Percentiles rank a stretch among this genome's conserved stretches.
phyloP scores from a whole-genome alignment of 1,139 yeast species.

The Taphrina confusa region DNA sequence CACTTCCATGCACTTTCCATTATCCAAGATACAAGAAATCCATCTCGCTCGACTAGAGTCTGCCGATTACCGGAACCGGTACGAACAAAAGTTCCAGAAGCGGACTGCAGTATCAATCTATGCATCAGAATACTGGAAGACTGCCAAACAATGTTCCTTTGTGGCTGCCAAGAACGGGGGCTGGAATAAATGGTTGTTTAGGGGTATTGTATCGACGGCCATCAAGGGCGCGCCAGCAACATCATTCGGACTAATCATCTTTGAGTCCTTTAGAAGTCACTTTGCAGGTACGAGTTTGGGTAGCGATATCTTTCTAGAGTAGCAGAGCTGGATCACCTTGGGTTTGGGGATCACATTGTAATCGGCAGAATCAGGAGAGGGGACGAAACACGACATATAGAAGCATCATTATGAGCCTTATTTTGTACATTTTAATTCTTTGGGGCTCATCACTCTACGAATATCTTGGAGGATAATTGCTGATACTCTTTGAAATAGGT shows the following conservation, averaged over 20 bases:
- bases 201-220: slow-evolving; percentile 74
- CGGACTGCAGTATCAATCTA: slow-evolving; percentile 37
- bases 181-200: slow-evolving; percentile 60
- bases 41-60: slow-evolving; percentile 80
- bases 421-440: not conserved
- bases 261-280: slow-evolving; percentile 73
- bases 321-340: not conserved
- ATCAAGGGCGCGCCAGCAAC: slow-evolving; percentile 82
- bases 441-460: slow-evolving; percentile 34
- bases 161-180: slow-evolving; percentile 37
- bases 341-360: too few species aligned
- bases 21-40: slow-evolving; percentile 73
- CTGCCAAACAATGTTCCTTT: slow-evolving; percentile 38
- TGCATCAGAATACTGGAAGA: slow-evolving; percentile 40
- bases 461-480: slow-evolving; percentile 36
- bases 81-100: slow-evolving; percentile 15
- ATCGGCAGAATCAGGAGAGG: not conserved
- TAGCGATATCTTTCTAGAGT: slow-evolving; percentile 21
- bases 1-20: slow-evolving; percentile 78
- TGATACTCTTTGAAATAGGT: slow-evolving; percentile 38
- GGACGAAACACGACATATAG: not conserved
- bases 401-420: not conserved
- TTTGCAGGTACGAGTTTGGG: slow-evolving; percentile 37
- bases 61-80: slow-evolving; percentile 55
- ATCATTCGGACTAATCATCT: slow-evolving; percentile 76